Evolutionary conservation across 176 grass and related monocot species (phyloP).

Genomic region (Pontederia crassipes): DNA sequence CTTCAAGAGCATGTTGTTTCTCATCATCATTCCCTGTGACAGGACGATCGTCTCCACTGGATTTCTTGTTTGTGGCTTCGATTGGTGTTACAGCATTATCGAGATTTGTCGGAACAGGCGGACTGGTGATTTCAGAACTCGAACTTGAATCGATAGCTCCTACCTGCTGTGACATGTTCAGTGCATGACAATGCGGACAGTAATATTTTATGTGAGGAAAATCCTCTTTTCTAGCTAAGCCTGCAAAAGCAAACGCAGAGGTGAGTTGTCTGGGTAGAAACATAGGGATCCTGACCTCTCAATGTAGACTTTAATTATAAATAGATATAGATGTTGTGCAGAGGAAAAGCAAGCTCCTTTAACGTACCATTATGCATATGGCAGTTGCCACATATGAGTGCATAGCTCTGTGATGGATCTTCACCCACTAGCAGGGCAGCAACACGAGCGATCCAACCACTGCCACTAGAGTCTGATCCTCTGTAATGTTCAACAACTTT

Average conservation of each 20-base stretch:
- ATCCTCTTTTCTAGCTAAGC: conserved; percentile 88
- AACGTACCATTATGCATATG: conserved; percentile 89
- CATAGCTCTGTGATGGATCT: conserved; percentile 89
- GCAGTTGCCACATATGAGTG: conserved; percentile 94
- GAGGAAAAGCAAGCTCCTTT: neutral
- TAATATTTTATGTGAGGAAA: conserved; percentile 78
- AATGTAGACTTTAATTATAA: neutral
- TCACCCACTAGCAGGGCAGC: conserved; percentile 87
- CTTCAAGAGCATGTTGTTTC: neutral
- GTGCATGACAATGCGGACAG: conserved; percentile 71
- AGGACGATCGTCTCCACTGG: neutral
- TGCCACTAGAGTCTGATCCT: conserved; percentile 46
- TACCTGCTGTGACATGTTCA: conserved; percentile 61
- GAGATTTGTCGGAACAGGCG: conserved; percentile 34
- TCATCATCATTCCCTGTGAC: neutral
- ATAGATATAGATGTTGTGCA: neutral
- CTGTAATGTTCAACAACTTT: conserved; percentile 76
- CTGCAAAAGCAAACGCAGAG: conserved; percentile 30
- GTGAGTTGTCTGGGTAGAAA: neutral
- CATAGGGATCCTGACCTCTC: neutral
- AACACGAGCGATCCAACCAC: conserved; percentile 77
- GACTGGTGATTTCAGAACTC: conserved; percentile 16
- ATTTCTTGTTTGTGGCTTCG: neutral
- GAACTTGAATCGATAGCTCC: conserved; percentile 10
- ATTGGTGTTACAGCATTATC: neutral